Evolutionary conservation across 768 basidiomycete species (phyloP).

Genomic region (Lepiota venenata): DNA sequence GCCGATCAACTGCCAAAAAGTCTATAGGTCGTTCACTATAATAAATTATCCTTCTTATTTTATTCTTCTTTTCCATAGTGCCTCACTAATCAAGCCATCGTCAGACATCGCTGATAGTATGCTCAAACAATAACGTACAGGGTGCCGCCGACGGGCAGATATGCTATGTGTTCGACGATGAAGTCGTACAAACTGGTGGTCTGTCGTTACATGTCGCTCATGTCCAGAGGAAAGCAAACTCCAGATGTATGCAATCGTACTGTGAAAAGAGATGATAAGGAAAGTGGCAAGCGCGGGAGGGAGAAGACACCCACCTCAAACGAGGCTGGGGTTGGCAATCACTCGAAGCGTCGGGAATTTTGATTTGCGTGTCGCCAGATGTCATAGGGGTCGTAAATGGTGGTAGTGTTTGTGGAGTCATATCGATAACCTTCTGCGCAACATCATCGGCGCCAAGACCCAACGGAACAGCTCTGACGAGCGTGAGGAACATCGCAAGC

Average conservation of each 20-base stretch:
- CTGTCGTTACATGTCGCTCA: neutral
- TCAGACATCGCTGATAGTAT: neutral
- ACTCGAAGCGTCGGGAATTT: neutral
- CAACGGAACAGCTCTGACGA: conserved; percentile 9
- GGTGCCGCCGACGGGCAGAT: conserved; percentile 15
- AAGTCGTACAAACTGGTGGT: conserved; percentile 5
- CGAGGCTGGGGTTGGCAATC: neutral
- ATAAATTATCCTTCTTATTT: conserved; percentile 1
- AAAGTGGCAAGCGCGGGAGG: no score
- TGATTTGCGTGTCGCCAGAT: neutral
- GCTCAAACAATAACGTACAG: conserved; percentile 7
- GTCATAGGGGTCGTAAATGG: neutral
- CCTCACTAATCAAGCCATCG: conserved; percentile 3
- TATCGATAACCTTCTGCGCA: neutral
- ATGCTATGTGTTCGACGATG: conserved; percentile 9
- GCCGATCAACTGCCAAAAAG: neutral
- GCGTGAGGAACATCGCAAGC: conserved; percentile 2
- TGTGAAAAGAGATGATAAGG: neutral
- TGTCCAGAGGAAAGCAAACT: neutral
- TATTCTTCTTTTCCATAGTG: no score
- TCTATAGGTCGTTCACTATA: neutral
- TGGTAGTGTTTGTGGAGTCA: neutral
- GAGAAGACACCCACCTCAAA: neutral
- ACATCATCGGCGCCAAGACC: neutral
- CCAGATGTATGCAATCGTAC: neutral